Base-by-base conservation (phyloP, 805 yeast genomes). In the Brettanomyces custersianus region DNA sequence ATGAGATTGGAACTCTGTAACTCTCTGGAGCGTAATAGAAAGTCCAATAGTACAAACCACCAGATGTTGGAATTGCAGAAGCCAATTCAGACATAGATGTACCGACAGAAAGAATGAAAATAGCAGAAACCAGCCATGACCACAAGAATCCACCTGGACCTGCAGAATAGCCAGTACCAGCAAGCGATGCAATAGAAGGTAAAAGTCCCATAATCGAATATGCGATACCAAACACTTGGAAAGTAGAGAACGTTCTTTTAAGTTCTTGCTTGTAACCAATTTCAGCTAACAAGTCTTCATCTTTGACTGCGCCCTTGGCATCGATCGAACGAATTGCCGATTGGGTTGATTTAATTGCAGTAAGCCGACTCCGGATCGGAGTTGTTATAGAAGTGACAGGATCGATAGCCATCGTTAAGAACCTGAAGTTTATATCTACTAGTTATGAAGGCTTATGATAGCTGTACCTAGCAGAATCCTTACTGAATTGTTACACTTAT, bases 221-320 rank as follows among this genome's bases (percentile, higher is more conserved):
- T 3, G 85, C 81, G 38, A 79, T 73, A 38, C 83, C 84, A 50
- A 80, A 80, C 17, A 77, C 77, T 52, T 77, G 81, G 29, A 74
- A 40, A 1, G 80, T 71, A 3, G 77, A 63, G 48, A 76, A 80
- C 26, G 67, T 66, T 53, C 88, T 69, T 31, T 64, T 64, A 34
- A 80, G 59, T 48, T 80, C 87, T 49, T 77, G 80, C 49, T 76
- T 76, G 54, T 80, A 80, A 7, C 88, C 88, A 37, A 80, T 71
- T 42, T 74, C 74, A 13, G 65, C 69, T 39, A 70, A 55, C 32
- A 64, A 52, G 28, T 60, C 61, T 20, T 42, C 57, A 43, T 54
- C 60, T n/a, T 44, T 48, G 7, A 20, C 43, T 4, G 54, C 49
- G 12, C 40, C 37, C 24, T 38, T 42, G 12, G 60, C 52, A 38